A percentile compares a stretch with the other conserved stretches of the same genome.
These are phyloP conservation scores for Mucor plumbeus DNA, from an alignment of 371 early-diverging fungal genomes.

Conservation along the genomic window DNA sequence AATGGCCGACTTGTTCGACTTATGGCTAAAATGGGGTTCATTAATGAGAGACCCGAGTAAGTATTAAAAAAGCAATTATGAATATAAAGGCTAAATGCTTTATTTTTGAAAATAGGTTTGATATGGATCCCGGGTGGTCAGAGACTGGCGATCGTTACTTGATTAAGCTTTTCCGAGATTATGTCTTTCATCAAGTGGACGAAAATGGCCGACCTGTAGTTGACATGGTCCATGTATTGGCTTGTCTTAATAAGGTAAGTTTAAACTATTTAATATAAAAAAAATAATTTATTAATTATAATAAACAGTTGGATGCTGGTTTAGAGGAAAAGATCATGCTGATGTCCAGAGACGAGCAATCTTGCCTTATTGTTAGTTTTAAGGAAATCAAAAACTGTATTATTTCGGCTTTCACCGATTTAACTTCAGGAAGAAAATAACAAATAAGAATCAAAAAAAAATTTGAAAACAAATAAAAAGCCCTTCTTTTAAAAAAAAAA, in stretches of 20 bases:
- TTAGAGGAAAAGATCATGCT: constrained; percentile 88
- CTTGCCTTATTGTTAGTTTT: constrained; percentile 89
- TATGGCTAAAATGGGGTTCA: constrained; percentile 88
- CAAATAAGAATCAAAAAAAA: constrained; percentile 21
- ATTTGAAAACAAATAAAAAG: constrained; percentile 19
- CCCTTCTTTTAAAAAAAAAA: neutral
- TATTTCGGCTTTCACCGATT: constrained; percentile 74
- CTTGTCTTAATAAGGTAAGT: constrained; percentile 90
- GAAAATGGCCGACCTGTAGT: constrained; percentile 84
- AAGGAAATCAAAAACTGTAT: constrained; percentile 87
- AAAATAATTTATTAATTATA: neutral
- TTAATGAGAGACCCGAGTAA: constrained; percentile 95
- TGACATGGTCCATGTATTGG: constrained; percentile 92
- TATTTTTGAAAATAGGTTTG: constrained; percentile 60
- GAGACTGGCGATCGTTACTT: constrained; percentile 98
- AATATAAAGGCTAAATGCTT: neutral
- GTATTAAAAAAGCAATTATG: constrained; percentile 12
- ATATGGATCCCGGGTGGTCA: constrained; percentile 93
- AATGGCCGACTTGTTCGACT: constrained; percentile 91
- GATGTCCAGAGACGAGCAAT: constrained; percentile 89
- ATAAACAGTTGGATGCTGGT: constrained; percentile 82
- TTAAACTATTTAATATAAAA: neutral
- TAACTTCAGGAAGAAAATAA: constrained; percentile 53
- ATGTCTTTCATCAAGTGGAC: constrained; percentile 96
- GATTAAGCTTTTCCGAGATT: constrained; percentile 95